Base-by-base conservation (phyloP, 1,284 basidiomycete species). In the Violaceomyces palustris region DNA sequence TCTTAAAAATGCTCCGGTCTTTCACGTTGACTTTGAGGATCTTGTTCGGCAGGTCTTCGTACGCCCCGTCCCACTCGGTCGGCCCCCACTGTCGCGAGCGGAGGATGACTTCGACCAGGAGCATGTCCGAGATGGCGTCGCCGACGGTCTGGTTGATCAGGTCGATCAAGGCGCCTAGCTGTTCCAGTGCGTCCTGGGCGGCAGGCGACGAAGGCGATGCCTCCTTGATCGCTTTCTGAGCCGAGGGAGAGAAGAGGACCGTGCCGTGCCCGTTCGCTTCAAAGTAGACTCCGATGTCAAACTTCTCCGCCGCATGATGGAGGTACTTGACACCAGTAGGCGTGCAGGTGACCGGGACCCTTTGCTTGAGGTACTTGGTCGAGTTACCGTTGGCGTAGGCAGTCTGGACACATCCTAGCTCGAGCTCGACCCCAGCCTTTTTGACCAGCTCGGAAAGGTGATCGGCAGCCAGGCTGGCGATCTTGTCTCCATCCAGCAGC, bases 201-300 rank as follows among this genome's bases (percentile, higher is more conserved):
- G 88, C 87, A 7, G 83, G 86, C 12, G 82, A 81, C 59, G 89
- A 83, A 14, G 88, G 85, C 2, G 86, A 87, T 22, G 82, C 80
- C 58, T 88, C 78, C 9, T 76, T 76, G 33, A 78, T 73, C 38
- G 52, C 54, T 9, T 48, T 51, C 50, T 60, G 42, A 4, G 52
- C 55, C 3, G 54, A 47, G 22, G 45, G 42, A 9, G 93, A 96
- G 77, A 99, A 98, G 39, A 98, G 76, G 34, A 98, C 89, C 1
- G 94, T 99, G 29, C 94, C 94, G 68, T 99, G 94, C 1, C 94
- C 94, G 73, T 99, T 99, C 39, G 94, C 94, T 75, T 99, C 94
- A 69, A 99, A 99, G 78, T 99, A 99, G 35, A 98, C 89, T 22
- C 94, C 94, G 56, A 98, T 82, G 70, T 91, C 84, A 75, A 86